Conservation (phyloP, 2,329 filamentous ascomycete species). For the Penicillium sp. region DNA sequence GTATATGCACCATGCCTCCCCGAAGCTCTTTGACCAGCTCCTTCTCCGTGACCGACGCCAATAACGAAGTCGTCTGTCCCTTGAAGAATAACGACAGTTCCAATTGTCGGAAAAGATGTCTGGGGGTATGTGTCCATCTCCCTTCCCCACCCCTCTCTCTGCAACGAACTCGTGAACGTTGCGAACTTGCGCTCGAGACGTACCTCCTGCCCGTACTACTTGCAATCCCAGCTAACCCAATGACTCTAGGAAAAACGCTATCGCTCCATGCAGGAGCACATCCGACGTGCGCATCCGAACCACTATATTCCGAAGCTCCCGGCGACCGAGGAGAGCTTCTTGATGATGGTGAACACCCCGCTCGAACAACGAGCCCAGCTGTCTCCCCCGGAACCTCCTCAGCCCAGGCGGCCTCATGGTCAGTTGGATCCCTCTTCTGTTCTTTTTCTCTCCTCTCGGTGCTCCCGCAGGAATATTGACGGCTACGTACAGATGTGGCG, state of each 20-base stretch:
- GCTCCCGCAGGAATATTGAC: constrained; percentile 15
- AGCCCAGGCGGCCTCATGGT: constrained; percentile 39
- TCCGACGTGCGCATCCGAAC: constrained; percentile 92
- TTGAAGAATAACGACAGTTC: constrained; percentile 95
- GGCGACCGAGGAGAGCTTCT: constrained; percentile 96
- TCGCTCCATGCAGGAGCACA: constrained; percentile 99
- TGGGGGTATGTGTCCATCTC: constrained; percentile 65
- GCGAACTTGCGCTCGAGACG: not conserved
- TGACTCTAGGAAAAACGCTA: constrained; percentile 80
- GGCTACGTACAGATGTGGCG: constrained; percentile 53
- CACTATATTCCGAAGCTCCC: constrained; percentile 98
- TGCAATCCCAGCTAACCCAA: constrained; percentile 12
- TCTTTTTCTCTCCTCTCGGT: not conserved
- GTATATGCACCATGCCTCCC: constrained; percentile 73
- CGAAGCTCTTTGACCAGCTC: constrained; percentile 83
- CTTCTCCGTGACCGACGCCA: constrained; percentile 87
- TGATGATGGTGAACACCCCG: constrained; percentile 91
- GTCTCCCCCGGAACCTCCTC: constrained; percentile 43
- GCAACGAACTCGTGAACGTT: constrained; percentile 11
- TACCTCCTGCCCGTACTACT: constrained; percentile 1
- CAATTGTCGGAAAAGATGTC: constrained; percentile 94
- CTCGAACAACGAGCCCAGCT: constrained; percentile 69
- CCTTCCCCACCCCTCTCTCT: not conserved
- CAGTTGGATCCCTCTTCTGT: constrained; percentile 26
- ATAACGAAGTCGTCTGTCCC: constrained; percentile 96